These are phyloP conservation scores for Mycena polygramma DNA, from an alignment of 768 basidiomycete genomes.

Conservation along the genomic window DNA sequence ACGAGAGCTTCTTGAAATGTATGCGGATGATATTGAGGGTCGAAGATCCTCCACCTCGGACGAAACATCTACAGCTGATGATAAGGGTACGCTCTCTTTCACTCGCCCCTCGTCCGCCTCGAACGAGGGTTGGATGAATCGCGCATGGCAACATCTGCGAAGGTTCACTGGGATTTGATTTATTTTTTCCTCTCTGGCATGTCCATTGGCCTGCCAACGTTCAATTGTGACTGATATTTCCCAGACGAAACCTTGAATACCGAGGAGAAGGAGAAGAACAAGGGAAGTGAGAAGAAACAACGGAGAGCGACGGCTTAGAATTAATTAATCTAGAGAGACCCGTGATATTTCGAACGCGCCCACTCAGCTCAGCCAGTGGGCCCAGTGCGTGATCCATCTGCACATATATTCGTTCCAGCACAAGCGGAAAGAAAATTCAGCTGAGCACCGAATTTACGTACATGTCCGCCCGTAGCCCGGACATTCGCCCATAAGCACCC, in stretches of 20 bases:
- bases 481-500: too few relatives aligned
- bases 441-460: background rate
- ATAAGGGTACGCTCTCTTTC: conserved; percentile 86
- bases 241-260: conserved; percentile 43
- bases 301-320: conserved; percentile 64
- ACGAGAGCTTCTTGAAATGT: conserved; percentile 88
- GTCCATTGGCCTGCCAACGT: conserved; percentile 53
- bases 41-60: conserved; percentile 46
- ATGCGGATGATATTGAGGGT: conserved; percentile 94
- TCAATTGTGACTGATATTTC: conserved; percentile 42
- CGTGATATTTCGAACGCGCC: conserved; percentile 28
- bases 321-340: conserved; percentile 32
- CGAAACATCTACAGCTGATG: conserved; percentile 48
- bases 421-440: background rate
- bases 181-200: conserved; percentile 61
- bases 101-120: conserved; percentile 66
- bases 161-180: conserved; percentile 78
- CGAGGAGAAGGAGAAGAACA: conserved; percentile 51
- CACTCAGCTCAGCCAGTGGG: conserved; percentile 16
- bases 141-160: conserved; percentile 76
- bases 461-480: background rate
- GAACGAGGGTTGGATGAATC: conserved; percentile 75
- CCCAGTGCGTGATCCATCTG: conserved; percentile 29
- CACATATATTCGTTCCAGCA: conserved; percentile 17
- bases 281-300: conserved; percentile 58